Base-by-base conservation (phyloP, 2,329 filamentous ascomycete species). In the Malbranchea zuffiana region DNA sequence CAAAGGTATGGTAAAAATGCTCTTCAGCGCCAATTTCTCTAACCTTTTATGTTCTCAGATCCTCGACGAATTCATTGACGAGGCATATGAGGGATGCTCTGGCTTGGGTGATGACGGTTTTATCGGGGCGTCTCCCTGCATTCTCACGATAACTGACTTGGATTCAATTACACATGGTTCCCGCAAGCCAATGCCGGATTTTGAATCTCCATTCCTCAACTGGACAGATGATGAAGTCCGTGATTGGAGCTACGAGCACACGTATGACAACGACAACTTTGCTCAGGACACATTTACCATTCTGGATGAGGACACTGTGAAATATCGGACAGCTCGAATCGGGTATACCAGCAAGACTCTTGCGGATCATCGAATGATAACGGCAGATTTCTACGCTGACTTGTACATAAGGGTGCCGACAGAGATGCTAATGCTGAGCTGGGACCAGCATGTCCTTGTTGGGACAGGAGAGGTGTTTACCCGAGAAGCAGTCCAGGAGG, bases 51-150 rank as follows among this genome's bases (percentile, higher is more conserved):
- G n/a, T n/a, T 37, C 23, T 24, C 26, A 40, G 38, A 36, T 40
- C 4, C 32, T 40, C 18, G 32, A 40, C n/a, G 39, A 41, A 15
- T 37, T 41, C 20, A 41, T 41, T 4, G 34, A 36, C 15, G 11
- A 41, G 8, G 15, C 34, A 19, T 41, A 32, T 15, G 20, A 13
- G 23, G 39, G 33, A 20, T 30, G 20, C 12, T 5, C 21, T 16
- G 29, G 16, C 10, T n/a, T 12, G 12, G 11, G 6, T 11, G 10
- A 20, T 16, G 24, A 21, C 2, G 20, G 5, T 6, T 13, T 6
- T 1, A 18, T 19, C 16, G 17, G 25, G 11, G n/a, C 5, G 16
- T 11, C 32, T 6, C 27, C 33, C 10, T 37, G 39, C 21, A 41
- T 41, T 11, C 33, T 41, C 7, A 16, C 31, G 24, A 27, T 28